Evolutionary conservation across 176 grass and related monocot genomes (phyloP).

Genomic region (Eleusine indica): DNA sequence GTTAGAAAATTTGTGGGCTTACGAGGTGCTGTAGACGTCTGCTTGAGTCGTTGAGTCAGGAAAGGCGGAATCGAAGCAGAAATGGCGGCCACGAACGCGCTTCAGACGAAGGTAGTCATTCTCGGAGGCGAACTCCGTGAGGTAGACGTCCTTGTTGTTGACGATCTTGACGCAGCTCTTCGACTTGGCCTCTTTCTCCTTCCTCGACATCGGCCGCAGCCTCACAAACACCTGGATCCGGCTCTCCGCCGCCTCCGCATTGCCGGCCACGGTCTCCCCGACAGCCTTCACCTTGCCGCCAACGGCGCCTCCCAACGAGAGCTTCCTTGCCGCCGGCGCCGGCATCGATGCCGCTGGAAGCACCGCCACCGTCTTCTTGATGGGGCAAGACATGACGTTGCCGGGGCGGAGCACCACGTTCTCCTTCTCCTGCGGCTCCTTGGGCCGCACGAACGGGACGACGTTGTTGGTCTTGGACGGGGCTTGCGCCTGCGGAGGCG

Average conservation of each 20-base stretch:
- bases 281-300: conserved; percentile 45
- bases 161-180: conserved; percentile 92
- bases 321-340: conserved; percentile 51
- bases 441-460: conserved; percentile 42
- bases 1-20: conserved; percentile 31
- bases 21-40: conserved; percentile 87
- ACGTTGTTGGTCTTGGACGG: conserved; percentile 40
- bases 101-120: conserved; percentile 91
- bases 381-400: conserved; percentile 53
- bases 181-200: conserved; percentile 73
- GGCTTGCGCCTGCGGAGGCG: conserved; percentile 11
- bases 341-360: neutral
- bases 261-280: conserved; percentile 27
- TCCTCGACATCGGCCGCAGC: conserved; percentile 76
- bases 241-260: conserved; percentile 45
- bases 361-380: conserved; percentile 47
- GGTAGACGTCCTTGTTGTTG: conserved; percentile 85
- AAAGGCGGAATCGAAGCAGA: conserved; percentile 93
- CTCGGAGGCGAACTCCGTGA: conserved; percentile 84
- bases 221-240: conserved; percentile 86
- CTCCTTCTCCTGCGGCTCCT: conserved; percentile 53
- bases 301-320: conserved; percentile 67
- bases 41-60: conserved; percentile 72
- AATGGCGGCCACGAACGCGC: conserved; percentile 82
- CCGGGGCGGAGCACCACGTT: conserved; percentile 35